phyloP scores from a whole-genome alignment of 2,329 filamentous ascomycete species.

The Chrysoporthe cubensis region DNA sequence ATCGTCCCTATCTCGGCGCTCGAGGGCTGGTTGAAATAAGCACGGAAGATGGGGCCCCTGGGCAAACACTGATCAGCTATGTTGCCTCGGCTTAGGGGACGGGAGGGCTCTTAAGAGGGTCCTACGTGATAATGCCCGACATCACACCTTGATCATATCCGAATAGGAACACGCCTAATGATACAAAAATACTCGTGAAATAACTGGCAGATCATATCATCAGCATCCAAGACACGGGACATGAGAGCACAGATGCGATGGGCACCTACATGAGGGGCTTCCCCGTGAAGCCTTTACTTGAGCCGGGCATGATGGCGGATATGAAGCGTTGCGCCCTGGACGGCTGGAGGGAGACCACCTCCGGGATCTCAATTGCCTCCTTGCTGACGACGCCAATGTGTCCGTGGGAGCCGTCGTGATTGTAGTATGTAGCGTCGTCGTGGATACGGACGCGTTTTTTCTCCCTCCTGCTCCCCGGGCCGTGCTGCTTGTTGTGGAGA shows the following conservation, averaged over 20 bases:
- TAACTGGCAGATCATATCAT: constrained; percentile 60
- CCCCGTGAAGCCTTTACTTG: constrained; percentile 87
- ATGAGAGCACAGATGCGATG: constrained; percentile 12
- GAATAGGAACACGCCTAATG: constrained; percentile 84
- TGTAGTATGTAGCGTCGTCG: constrained; percentile 29
- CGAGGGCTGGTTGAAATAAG: constrained; percentile 90
- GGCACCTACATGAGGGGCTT: constrained; percentile 81
- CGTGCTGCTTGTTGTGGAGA: constrained; percentile 41
- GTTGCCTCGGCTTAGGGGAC: constrained; percentile 31
- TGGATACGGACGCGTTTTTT: constrained; percentile 74
- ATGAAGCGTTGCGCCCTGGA: constrained; percentile 71
- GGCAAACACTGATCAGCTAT: constrained; percentile 12
- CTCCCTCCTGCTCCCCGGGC: constrained; percentile 37
- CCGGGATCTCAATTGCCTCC: constrained; percentile 83
- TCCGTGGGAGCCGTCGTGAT: constrained; percentile 36
- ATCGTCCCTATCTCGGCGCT: constrained; percentile 91
- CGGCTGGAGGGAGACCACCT: constrained; percentile 65
- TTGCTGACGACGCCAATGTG: constrained; percentile 57
- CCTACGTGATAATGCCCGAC: constrained; percentile 73
- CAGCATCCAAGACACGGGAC: constrained; percentile 10
- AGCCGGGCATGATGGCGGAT: constrained; percentile 83
- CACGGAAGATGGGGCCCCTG: constrained; percentile 84
- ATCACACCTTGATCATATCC: constrained; percentile 91
- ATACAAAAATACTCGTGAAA: constrained; percentile 91
- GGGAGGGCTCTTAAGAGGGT: constrained; percentile 14